Base-by-base conservation (phyloP, 306 rosid genomes). In the Nissolia schottii region DNA sequence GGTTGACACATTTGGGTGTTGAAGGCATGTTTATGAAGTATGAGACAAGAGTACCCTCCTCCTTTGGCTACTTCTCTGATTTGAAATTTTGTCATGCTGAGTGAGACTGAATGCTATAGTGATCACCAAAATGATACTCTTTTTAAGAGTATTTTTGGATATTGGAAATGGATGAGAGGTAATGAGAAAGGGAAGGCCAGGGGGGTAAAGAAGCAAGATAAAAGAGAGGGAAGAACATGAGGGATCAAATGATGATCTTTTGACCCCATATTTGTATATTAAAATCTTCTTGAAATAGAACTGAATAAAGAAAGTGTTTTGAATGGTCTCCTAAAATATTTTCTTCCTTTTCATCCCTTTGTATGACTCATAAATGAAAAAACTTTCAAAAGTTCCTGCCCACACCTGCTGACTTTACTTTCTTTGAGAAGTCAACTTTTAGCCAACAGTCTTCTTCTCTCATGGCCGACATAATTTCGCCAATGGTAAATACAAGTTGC, bases 1-100 rank as follows among this genome's bases (percentile, higher is more conserved):
- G 79, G 85, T 86, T 4, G 89, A 82, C 22, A 23, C 90, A 23
- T 83, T 84, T 23, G 83, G 86, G 58, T 71, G 51, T 67, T 76
- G 23, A 40, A 69, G 48, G 60, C 70, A 62, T 13, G 35, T 3
- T 31, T 4, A 14, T n/a, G 38, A 7, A n/a, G 34, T 20, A 51
- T 31, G 34, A 16, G 9, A 71, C 11, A 25, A 38, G 69, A 10
- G n/a, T n/a, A n/a, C 10, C 34, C 38, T 32, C 38, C 38, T 32
- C 38, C 38, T 32, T 32, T n/a, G 11, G 63, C 7, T 16, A 18
- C 14, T 59, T 25, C 12, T 10, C 40, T 3, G 41, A 60, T 45
- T 45, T 57, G 58, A 64, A 63, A 50, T 68, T 78, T 70, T 41
- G 60, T 29, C 75, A n/a, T 20, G 15, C 22, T 64, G 56, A 49